Conservation (phyloP, 192 early-diverging fungal genomes). For the Podila clonocystis region DNA sequence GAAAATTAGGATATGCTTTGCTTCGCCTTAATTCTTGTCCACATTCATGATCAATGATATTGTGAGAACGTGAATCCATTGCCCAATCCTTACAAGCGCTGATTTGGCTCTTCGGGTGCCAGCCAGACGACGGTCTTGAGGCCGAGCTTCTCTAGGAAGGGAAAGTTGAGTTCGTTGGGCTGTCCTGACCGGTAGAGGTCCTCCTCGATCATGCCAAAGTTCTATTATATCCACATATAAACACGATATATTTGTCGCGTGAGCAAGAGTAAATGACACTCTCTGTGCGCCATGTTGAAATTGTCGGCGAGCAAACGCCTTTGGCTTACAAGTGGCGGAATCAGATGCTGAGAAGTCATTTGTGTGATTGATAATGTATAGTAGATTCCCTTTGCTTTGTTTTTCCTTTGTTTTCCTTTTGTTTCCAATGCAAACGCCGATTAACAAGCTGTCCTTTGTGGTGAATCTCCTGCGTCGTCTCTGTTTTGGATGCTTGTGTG, state of each 20-base stretch:
- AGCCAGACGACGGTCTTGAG: conserved; percentile 95
- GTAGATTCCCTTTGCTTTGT: no score
- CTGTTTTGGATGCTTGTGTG: no score
- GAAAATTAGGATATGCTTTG: no score
- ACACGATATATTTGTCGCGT: neutral
- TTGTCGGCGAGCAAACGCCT: neutral
- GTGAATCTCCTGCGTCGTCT: no score
- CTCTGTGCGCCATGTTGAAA: neutral
- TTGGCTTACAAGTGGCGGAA: neutral
- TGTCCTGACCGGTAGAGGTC: conserved; percentile 96
- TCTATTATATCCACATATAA: conserved; percentile 48
- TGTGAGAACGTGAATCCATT: neutral
- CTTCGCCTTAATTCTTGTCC: no score
- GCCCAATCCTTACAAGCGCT: conserved; percentile 77
- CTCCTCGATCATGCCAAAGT: conserved; percentile 98
- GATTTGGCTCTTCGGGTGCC: conserved; percentile 97
- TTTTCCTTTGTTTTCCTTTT: no score
- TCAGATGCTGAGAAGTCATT: conserved; percentile 1
- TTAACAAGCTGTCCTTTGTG: no score
- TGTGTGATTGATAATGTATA: neutral
- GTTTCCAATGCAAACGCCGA: no score
- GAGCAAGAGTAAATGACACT: neutral
- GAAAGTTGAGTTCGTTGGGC: conserved; percentile 99
- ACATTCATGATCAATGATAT: no score
- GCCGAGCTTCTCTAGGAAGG: conserved; percentile 96